phyloP scores from a whole-genome alignment of 139 green algal species.

The Haematococcus sp. region DNA sequence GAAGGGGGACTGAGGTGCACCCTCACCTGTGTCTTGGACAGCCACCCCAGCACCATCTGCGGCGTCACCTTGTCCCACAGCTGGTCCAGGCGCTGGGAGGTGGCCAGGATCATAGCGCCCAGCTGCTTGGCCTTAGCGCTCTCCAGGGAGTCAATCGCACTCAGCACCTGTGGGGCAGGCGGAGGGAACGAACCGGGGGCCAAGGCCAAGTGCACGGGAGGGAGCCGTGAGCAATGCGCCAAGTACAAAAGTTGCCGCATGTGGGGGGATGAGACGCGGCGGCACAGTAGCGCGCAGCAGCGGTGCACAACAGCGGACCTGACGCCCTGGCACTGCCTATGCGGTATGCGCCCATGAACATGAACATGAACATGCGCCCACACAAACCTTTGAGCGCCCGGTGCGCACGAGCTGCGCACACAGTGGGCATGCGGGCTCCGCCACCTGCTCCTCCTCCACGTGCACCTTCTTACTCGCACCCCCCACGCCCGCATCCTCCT shows the following conservation, averaged over 20 bases:
- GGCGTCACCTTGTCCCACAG: conserved; percentile 40
- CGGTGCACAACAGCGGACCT: too few relatives aligned
- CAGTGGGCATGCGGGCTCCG: conserved; percentile 22
- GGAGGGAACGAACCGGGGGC: too few relatives aligned
- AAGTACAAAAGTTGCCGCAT: too few relatives aligned
- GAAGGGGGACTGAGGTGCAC: too few relatives aligned
- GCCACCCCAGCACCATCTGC: conserved; percentile 16
- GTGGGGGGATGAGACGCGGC: too few relatives aligned
- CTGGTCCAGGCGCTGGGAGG: conserved; percentile 34
- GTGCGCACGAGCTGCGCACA: conserved; percentile 28
- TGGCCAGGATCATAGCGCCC: conserved; percentile 37
- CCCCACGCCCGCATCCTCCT: background rate
- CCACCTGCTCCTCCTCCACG: conserved; percentile 1
- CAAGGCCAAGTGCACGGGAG: too few relatives aligned
- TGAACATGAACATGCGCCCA: too few relatives aligned
- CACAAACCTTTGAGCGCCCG: conserved; percentile 20
- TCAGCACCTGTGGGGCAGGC: conserved; percentile 20
- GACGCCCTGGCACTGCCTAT: too few relatives aligned
- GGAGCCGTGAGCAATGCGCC: too few relatives aligned
- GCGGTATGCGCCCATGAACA: too few relatives aligned
- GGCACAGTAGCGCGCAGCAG: too few relatives aligned
- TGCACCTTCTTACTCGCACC: background rate
- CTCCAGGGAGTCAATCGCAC: conserved; percentile 20
- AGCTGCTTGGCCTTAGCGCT: conserved; percentile 33
- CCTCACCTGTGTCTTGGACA: conserved; percentile 23